Conservation (phyloP, 192 early-diverging fungal genomes). For the Tieghemiomyces parasiticus region DNA sequence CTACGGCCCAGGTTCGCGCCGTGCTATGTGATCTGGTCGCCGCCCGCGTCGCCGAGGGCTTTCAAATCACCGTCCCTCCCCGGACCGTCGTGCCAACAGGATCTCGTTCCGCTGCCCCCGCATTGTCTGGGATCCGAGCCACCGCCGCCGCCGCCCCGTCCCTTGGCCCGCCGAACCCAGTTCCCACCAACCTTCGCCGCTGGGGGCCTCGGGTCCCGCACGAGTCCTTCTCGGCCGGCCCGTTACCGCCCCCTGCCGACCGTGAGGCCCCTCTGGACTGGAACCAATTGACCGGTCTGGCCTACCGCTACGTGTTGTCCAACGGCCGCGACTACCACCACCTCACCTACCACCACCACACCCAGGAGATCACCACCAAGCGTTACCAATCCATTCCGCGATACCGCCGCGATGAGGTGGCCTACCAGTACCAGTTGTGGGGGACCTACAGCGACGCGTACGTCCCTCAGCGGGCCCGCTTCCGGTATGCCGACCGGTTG, state of each 20-base stretch:
- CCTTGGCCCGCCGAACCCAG: no score
- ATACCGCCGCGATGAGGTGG: slow-evolving; percentile 39
- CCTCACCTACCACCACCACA: slow-evolving; percentile 19
- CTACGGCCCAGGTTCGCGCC: slow-evolving; percentile 22
- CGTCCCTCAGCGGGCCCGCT: slow-evolving; percentile 33
- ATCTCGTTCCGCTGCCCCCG: background rate
- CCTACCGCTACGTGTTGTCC: slow-evolving; percentile 3
- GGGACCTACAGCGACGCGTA: slow-evolving; percentile 55
- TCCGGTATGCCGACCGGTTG: slow-evolving; percentile 57
- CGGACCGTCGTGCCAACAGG: background rate
- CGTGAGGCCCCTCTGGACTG: no score
- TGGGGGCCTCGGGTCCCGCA: no score
- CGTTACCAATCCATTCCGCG: slow-evolving; percentile 57
- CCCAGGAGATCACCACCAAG: slow-evolving; percentile 64
- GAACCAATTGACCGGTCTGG: background rate
- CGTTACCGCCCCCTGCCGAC: no score
- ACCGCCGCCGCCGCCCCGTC: no score
- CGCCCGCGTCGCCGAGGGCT: slow-evolving; percentile 85
- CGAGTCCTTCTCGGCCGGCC: no score
- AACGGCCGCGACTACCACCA: slow-evolving; percentile 1
- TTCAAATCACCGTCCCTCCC: slow-evolving; percentile 60
- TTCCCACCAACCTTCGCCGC: no score
- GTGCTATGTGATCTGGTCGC: slow-evolving; percentile 73
- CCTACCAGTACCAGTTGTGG: slow-evolving; percentile 76
- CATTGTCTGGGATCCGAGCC: no score